These are phyloP conservation scores for Danielozyma ontarioensis DNA, from an alignment of 805 yeast species.

Conservation along the genomic window DNA sequence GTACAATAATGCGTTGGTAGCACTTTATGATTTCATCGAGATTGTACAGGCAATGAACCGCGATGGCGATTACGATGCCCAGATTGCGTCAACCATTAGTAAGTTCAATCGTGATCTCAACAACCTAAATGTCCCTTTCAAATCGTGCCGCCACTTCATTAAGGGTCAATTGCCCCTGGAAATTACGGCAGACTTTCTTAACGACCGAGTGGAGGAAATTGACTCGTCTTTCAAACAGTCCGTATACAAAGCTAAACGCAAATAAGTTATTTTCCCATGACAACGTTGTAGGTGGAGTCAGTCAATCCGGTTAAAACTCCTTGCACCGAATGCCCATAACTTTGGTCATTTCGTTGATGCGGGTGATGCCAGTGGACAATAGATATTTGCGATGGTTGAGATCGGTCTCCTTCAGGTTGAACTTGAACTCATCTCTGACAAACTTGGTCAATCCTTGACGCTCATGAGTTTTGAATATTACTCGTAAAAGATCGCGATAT, in stretches of 20 bases:
- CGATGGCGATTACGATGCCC: neutral
- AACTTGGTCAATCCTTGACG: conserved; percentile 25
- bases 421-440: conserved; percentile 30
- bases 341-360: conserved; percentile 18
- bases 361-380: conserved; percentile 27
- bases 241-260: neutral
- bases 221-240: conserved; percentile 1
- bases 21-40: conserved; percentile 6
- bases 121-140: neutral
- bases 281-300: neutral
- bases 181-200: neutral
- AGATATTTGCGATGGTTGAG: conserved; percentile 33
- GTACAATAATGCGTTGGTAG: conserved; percentile 12
- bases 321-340: conserved; percentile 13
- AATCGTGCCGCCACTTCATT: neutral
- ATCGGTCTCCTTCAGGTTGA: conserved; percentile 21
- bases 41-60: conserved; percentile 1
- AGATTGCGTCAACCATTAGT: neutral
- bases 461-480: conserved; percentile 33
- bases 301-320: conserved; percentile 1
- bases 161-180: neutral
- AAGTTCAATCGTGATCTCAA: neutral
- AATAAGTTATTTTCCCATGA: too few relatives aligned
- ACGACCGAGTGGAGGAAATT: neutral
- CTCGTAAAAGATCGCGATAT: conserved; percentile 28